Percentiles rank a stretch among this genome's conserved stretches.
Conservation (phyloP, 2,329 filamentous ascomycete species). For the Trichoderma atrobrunneum region DNA sequence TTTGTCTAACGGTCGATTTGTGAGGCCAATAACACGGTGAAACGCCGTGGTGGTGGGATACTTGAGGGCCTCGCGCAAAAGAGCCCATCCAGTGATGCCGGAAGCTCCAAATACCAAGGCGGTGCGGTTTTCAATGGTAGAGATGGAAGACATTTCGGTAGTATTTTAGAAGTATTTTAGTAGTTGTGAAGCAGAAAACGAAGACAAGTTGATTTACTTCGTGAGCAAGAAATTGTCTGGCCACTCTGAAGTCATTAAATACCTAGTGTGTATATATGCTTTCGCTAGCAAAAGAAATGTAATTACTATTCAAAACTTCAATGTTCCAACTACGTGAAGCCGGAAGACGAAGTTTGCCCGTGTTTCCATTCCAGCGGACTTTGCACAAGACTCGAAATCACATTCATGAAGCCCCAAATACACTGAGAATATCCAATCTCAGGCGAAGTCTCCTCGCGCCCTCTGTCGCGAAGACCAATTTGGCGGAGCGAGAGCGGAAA, state of each 20-base stretch:
- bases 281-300: no score
- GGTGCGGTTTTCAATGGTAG: not conserved
- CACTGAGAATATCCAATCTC: not conserved
- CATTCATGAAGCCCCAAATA: not conserved
- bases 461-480: not conserved
- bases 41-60: not conserved
- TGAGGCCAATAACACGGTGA: not conserved
- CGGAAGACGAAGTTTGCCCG: not conserved
- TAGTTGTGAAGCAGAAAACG: not conserved
- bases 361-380: not conserved
- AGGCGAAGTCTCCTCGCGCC: not conserved
- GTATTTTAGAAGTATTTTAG: not conserved
- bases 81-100: conserved; percentile 16
- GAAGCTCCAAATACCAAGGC: conserved; percentile 15
- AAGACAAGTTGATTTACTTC: not conserved
- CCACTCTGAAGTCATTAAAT: not conserved
- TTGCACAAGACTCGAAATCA: not conserved
- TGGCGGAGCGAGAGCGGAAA: not conserved
- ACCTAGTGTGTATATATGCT: not conserved
- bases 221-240: not conserved
- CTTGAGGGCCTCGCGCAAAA: conserved; percentile 4
- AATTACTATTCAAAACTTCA: not conserved
- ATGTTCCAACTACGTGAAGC: not conserved
- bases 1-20: conserved; percentile 5
- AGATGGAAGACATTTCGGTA: not conserved